phyloP scores from a whole-genome alignment of 495 filamentous ascomycete genomes.

The Letharia columbiana region DNA sequence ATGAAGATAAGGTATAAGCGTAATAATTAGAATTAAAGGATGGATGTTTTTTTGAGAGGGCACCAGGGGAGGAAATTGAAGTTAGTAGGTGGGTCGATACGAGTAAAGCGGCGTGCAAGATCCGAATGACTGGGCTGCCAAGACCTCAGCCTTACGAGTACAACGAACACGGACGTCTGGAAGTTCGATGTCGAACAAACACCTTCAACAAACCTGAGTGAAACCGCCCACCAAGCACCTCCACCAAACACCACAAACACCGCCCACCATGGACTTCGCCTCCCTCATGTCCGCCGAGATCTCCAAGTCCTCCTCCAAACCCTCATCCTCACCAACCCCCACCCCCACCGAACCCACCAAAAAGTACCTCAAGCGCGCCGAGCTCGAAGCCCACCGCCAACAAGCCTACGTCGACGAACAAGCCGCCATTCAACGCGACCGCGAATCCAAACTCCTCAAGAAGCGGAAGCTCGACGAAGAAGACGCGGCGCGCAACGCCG shows the following conservation, averaged over 20 bases:
- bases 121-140: background rate
- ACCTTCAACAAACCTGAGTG: background rate
- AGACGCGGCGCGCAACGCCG: slow-evolving; percentile 54
- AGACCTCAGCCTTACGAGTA: background rate
- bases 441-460: slow-evolving; percentile 53
- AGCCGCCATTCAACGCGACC: slow-evolving; percentile 54
- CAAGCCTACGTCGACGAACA: slow-evolving; percentile 77
- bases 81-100: too few relatives aligned
- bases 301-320: slow-evolving; percentile 56
- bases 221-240: background rate
- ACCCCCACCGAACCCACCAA: slow-evolving; percentile 39
- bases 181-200: background rate
- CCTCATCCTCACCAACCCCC: slow-evolving; percentile 26
- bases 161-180: background rate
- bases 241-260: background rate
- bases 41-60: too few relatives aligned
- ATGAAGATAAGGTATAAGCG: too few relatives aligned
- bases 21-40: too few relatives aligned
- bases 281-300: slow-evolving; percentile 85
- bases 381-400: slow-evolving; percentile 74
- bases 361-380: slow-evolving; percentile 81
- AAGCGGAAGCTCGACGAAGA: slow-evolving; percentile 93
- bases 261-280: slow-evolving; percentile 80
- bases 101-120: too few relatives aligned
- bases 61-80: too few relatives aligned